These are phyloP conservation scores for Lepidium africanum DNA, from an alignment of 345 rosid genomes.

Conservation along the genomic window DNA sequence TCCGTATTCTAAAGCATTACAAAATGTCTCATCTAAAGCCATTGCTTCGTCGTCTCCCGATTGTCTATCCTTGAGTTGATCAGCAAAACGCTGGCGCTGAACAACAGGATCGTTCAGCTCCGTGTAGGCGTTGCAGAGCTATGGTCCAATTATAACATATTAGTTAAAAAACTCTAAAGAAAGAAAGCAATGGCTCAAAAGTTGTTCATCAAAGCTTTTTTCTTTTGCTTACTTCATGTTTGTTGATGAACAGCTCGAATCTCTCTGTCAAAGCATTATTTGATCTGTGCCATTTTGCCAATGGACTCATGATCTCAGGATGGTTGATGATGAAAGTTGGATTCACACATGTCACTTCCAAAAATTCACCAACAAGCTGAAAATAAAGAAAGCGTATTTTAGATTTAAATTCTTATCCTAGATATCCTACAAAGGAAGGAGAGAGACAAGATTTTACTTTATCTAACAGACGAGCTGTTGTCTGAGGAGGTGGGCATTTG, in stretches of 20 bases:
- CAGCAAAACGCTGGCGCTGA: constrained; percentile 88
- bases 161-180: background rate
- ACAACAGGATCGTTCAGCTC: constrained; percentile 96
- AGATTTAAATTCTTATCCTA: background rate
- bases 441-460: constrained; percentile 41
- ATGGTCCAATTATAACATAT: background rate
- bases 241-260: constrained; percentile 83
- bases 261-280: constrained; percentile 76
- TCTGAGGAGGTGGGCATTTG: constrained; percentile 90
- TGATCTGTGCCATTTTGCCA: constrained; percentile 53
- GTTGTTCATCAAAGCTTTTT: background rate
- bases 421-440: background rate
- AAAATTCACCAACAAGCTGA: constrained; percentile 94
- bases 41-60: constrained; percentile 99
- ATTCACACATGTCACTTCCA: constrained; percentile 87
- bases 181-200: background rate
- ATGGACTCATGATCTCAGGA: constrained; percentile 29
- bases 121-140: constrained; percentile 96
- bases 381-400: background rate
- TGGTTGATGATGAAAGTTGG: constrained; percentile 90
- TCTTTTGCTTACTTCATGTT: constrained; percentile 59
- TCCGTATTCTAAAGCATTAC: constrained; percentile 80
- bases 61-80: constrained; percentile 91
- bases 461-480: constrained; percentile 81
- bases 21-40: constrained; percentile 92